Evolutionary conservation across 768 basidiomycete genomes (phyloP), one percentile per base, ranked within the genome.

Genomic region (Cyclocybe aegerita): DNA sequence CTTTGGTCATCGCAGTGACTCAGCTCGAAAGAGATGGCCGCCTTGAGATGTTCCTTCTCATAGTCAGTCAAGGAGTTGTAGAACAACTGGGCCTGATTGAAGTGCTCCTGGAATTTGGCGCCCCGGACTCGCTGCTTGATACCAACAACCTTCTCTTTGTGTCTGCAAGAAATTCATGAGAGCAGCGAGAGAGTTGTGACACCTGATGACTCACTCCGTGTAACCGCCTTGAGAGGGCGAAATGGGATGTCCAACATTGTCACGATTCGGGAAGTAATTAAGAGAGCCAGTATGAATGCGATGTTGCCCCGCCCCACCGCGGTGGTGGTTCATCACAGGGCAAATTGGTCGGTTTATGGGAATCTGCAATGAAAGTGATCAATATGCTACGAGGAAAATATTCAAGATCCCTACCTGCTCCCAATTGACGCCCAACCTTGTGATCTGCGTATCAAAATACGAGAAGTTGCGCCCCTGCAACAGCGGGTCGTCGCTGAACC

Each of bases 191-290:
- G 9, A 2, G 17, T n/a, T 32, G 6, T 12, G 6, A 2, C 5
- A 29, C 3, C 11, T 2, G 30, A 36, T 17, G 8, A 68, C 79
- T 32, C 52, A 82, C 80, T 85, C 83, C 1, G 60, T 43, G 53
- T 83, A 85, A 29, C 80, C 88, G 7, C 87, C 89, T 4, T 82
- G 53, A 1, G 69, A 62, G 0, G 68, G 58, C 9, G 77, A 64
- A 10, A 78, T 74, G 0, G 86, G 85, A 9, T 66, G 68, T 9
- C 74, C 77, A 4, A 72, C 62, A 9, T 72, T 64, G 39, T 78
- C 75, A 9, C 93, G 80, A 62, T 94, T 94, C 0, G 93, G 93
- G 79, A 82, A 89, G 61, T 95, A 95, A 58, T 93, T 93, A 59
- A 86, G 67, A 4, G 53, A 65, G 45, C 77, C 78, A 60, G 78